Evolutionary conservation across 1,139 yeast species (phyloP), one percentile per base, ranked within the genome.

Genomic region (Martiniozyma asiatica): DNA sequence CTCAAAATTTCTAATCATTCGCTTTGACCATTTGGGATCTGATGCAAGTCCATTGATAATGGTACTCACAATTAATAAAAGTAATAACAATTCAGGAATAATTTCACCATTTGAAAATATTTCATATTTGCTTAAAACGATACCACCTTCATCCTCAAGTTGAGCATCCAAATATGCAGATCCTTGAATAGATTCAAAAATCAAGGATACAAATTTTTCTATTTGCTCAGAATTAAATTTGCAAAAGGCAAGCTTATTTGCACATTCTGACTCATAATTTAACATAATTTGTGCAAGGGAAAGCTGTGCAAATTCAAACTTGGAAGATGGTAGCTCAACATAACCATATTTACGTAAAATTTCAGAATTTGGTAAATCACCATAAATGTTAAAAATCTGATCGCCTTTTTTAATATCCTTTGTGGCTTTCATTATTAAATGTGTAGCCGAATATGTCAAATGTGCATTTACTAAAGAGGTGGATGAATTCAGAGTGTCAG

Each of bases 321-420:
- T 69, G 1, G 94, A 81, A 0, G 87, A 87, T 9, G 63, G 64
- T 36, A 61, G 53, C 53, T 89, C 96, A 14, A 82, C 92, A 46
- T 82, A 89, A 0, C 98, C 98, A 43, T 87, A 89, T 34, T 94
- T 66, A 44, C 98, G 69, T 35, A 89, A 61, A 22, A 89, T 64
- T 46, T 89, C 97, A 20, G 89, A 63, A 50, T 87, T 87, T 16
- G 97, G 93, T 41, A 81, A 76, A 31, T 84, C 92, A 3, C 95
- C 93, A 51, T 89, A 89, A 0, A 87, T 79, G 53, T 87, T 87
- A 56, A 69, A 87, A 4, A 89, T 61, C 48, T 89, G 97, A 15
- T 72, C 75, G 2, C 81, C 87, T 25, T 58, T 56, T 8, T 54
- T 35, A 24, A 89, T 87, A 4, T 59, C 53, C 34, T 65, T 68